phyloP scores from a whole-genome alignment of 257 asterid species.

The Solanum ossicruentum region DNA sequence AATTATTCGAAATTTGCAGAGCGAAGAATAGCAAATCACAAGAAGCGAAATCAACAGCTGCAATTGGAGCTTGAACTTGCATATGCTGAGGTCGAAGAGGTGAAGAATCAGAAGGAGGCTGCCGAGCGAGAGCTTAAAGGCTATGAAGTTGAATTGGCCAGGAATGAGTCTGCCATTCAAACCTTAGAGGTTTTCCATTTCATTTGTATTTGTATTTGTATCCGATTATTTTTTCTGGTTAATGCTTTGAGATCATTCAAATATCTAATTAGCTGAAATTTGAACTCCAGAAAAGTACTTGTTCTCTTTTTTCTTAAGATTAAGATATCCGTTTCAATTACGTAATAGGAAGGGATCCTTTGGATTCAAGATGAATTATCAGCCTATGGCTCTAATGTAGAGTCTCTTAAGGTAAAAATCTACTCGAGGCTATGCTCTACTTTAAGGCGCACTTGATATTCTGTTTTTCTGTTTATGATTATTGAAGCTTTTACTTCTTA shows the following conservation, averaged over 20 bases:
- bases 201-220: background rate
- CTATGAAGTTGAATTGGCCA: constrained; percentile 55
- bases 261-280: background rate
- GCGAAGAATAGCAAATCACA: constrained; percentile 40
- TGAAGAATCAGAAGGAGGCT: constrained; percentile 48
- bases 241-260: background rate
- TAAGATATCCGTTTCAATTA: background rate
- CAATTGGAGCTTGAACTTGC: constrained; percentile 34
- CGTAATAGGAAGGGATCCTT: constrained; percentile 46
- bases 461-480: background rate
- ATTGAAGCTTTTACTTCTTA: background rate
- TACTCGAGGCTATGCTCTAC: background rate
- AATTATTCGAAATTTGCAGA: constrained; percentile 12
- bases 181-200: constrained; percentile 35
- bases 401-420: constrained; percentile 34
- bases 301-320: background rate
- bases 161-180: constrained; percentile 49
- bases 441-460: background rate
- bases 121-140: constrained; percentile 63
- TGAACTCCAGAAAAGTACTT: background rate
- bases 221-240: background rate
- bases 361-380: constrained; percentile 41
- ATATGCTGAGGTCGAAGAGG: constrained; percentile 33
- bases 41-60: constrained; percentile 52
- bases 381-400: constrained; percentile 30